Percentiles rank a stretch among this genome's conserved stretches.
Evolutionary conservation across 257 asterid species (phyloP).

Genomic region (Fraxinus excelsior): DNA sequence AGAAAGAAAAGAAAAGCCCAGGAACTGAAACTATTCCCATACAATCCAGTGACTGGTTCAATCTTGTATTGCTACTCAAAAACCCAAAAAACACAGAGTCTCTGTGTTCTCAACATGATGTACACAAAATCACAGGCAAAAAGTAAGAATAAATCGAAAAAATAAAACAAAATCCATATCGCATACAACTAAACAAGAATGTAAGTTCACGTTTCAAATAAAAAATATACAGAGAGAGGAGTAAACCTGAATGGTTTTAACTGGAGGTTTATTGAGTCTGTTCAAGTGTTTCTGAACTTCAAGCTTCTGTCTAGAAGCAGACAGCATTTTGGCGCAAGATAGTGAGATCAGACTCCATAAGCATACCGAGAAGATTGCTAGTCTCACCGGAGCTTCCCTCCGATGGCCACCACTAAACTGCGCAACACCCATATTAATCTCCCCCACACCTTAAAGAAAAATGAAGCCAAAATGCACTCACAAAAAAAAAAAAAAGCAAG

Average conservation of each 20-base stretch:
- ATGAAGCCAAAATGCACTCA: constrained; percentile 16
- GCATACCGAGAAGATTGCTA: constrained; percentile 38
- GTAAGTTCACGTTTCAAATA: background rate
- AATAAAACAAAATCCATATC: background rate
- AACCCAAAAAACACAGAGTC: too few relatives aligned
- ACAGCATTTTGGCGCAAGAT: constrained; percentile 49
- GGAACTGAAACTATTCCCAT: background rate
- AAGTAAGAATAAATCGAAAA: background rate
- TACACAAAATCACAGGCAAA: background rate
- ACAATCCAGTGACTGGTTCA: background rate
- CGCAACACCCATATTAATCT: constrained; percentile 31
- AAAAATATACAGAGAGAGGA: background rate
- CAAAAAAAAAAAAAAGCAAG: constrained; percentile 18
- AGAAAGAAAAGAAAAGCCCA: background rate
- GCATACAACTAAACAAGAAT: background rate
- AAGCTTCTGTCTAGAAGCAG: constrained; percentile 55
- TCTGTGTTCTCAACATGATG: background rate
- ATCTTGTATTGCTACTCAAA: background rate
- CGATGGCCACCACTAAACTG: constrained; percentile 37
- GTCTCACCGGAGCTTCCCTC: constrained; percentile 18
- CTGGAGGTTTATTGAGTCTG: constrained; percentile 68
- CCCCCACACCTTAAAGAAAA: background rate
- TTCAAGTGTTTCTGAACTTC: constrained; percentile 68
- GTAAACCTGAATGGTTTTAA: constrained; percentile 67
- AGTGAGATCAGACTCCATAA: constrained; percentile 42